Evolutionary conservation across 305 asterid genomes (phyloP).

Genomic region (Solanum hybrid): DNA sequence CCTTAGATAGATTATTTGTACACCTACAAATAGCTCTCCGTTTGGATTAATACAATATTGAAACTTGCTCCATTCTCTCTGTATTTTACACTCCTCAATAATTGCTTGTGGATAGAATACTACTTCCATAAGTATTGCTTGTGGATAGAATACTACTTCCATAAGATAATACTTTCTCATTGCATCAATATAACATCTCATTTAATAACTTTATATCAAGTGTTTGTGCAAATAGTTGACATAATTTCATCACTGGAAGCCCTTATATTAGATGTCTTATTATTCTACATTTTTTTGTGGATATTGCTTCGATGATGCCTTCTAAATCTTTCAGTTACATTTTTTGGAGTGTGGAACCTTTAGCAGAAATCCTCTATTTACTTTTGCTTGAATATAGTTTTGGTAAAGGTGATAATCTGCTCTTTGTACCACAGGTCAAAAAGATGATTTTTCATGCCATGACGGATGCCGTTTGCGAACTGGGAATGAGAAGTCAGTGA

Average conservation of each 20-base stretch:
- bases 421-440: neutral
- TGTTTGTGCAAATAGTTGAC: neutral
- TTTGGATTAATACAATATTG: neutral
- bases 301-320: neutral
- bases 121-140: neutral
- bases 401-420: neutral
- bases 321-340: neutral
- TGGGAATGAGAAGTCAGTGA: neutral
- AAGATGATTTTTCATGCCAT: neutral
- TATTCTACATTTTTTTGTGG: neutral
- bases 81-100: neutral
- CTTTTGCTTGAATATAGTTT: neutral
- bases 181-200: neutral
- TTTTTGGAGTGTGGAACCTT: neutral
- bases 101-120: neutral
- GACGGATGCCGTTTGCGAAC: neutral
- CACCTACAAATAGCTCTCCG: neutral
- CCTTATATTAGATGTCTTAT: neutral
- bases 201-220: neutral
- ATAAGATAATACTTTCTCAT: neutral
- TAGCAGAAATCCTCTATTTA: neutral
- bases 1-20: neutral
- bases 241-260: neutral
- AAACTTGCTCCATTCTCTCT: neutral
- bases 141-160: neutral